Evolutionary conservation across 2,329 filamentous ascomycete species (phyloP).

Genomic region (Aureobasidium uvarum): DNA sequence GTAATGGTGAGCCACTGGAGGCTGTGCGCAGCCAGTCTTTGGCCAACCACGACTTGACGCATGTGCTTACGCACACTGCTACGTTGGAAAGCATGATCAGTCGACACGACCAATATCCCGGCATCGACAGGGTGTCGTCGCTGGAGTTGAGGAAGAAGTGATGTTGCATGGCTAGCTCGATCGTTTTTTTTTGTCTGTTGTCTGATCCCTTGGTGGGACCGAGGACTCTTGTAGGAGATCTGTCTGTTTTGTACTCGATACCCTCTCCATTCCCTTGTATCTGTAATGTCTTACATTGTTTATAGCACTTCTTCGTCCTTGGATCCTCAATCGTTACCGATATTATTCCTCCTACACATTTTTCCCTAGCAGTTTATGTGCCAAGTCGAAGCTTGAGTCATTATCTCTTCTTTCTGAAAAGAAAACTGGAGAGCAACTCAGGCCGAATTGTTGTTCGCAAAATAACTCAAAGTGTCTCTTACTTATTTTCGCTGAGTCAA

Average conservation of each 20-base stretch:
- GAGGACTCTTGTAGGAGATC: background rate
- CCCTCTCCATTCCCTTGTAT: background rate
- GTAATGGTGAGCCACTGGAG: background rate
- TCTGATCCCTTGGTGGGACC: background rate
- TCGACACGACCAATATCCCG: constrained; percentile 47
- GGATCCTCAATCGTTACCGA: too few relatives aligned
- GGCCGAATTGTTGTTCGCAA: too few relatives aligned
- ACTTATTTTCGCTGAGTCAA: too few relatives aligned
- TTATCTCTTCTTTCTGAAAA: too few relatives aligned
- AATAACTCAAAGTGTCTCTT: too few relatives aligned
- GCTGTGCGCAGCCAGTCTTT: constrained; percentile 28
- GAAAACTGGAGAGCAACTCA: too few relatives aligned
- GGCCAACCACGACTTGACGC: constrained; percentile 33
- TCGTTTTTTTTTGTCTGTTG: background rate
- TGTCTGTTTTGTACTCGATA: constrained; percentile 1
- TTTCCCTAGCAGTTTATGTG: too few relatives aligned
- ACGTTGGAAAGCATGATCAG: constrained; percentile 42
- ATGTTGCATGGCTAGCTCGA: background rate
- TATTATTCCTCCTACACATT: too few relatives aligned
- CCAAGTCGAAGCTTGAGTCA: too few relatives aligned
- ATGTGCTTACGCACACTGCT: constrained; percentile 35
- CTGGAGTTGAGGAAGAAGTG: constrained; percentile 7
- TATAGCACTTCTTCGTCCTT: too few relatives aligned
- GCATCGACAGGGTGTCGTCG: constrained; percentile 1
- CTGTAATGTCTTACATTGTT: background rate